Conservation (phyloP, 2,329 filamentous ascomycete genomes). For the Calcarisporium arbuscula region DNA sequence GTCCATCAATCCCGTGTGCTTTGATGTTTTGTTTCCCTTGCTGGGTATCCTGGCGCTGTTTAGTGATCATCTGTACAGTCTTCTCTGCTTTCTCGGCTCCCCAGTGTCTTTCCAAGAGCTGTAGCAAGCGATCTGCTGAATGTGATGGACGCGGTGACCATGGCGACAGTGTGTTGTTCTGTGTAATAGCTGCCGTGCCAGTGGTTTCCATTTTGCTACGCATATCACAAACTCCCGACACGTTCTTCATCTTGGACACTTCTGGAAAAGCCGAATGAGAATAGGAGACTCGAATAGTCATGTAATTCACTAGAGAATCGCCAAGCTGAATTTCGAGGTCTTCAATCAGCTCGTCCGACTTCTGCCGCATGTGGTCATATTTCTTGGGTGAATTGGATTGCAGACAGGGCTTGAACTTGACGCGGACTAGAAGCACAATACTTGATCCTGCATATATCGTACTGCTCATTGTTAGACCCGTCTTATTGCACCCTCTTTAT, state of each 20-base stretch:
- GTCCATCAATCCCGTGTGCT: too few relatives aligned
- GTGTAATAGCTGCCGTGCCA: conserved; percentile 43
- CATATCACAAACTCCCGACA: conserved; percentile 29
- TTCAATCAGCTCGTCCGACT: conserved; percentile 50
- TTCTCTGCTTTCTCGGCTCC: conserved; percentile 36
- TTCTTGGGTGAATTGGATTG: too few relatives aligned
- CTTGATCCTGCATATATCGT: conserved; percentile 36
- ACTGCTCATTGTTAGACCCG: conserved; percentile 21
- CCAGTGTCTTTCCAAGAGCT: conserved; percentile 43
- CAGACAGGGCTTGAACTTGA: conserved; percentile 30
- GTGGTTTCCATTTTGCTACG: conserved; percentile 47
- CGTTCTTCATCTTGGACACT: conserved; percentile 15
- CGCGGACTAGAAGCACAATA: conserved; percentile 42
- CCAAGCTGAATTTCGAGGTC: conserved; percentile 54
- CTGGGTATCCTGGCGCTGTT: neutral
- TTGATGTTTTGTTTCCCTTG: too few relatives aligned
- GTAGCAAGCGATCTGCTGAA: conserved; percentile 31
- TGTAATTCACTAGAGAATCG: conserved; percentile 38
- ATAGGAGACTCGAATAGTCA: conserved; percentile 48
- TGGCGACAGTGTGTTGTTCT: conserved; percentile 39
- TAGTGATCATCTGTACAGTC: conserved; percentile 29
- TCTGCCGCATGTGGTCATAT: conserved; percentile 25
- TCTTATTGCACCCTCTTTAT: neutral
- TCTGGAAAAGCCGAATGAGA: conserved; percentile 49
- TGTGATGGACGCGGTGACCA: conserved; percentile 42